A percentile compares a stretch with the other conserved stretches of the same genome.
Conservation (phyloP, 305 asterid species). For the Fraxinus albicans region DNA sequence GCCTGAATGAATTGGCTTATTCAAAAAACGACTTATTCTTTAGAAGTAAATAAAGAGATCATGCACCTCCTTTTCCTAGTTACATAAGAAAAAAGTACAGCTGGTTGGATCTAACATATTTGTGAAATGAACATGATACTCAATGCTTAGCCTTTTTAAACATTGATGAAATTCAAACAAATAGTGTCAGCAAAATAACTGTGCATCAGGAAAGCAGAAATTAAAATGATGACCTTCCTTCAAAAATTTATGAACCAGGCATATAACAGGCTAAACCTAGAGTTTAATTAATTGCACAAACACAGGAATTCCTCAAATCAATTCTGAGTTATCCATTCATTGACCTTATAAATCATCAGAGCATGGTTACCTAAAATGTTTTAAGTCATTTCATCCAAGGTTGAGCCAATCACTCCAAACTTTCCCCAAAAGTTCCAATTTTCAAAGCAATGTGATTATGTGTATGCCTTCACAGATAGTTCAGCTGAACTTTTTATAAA, state of each 20-base stretch:
- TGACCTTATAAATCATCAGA: not conserved
- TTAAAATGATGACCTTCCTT: not conserved
- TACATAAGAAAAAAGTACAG: not conserved
- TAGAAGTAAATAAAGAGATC: not conserved
- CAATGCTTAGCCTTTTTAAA: not conserved
- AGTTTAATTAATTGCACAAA: not conserved
- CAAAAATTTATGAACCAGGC: not conserved
- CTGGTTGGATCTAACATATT: not conserved
- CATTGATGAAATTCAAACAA: not conserved
- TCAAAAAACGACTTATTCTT: not conserved
- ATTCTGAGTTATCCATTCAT: not conserved
- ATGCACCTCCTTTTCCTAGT: not conserved
- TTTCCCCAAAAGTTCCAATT: not conserved
- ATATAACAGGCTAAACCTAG: not conserved
- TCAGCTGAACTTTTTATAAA: not conserved
- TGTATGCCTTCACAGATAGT: not conserved
- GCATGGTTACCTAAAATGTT: not conserved
- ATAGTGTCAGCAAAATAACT: not conserved
- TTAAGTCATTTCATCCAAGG: not conserved
- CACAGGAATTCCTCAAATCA: not conserved
- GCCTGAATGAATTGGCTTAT: not conserved
- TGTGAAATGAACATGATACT: not conserved
- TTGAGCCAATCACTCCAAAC: not conserved
- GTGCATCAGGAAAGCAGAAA: not conserved
- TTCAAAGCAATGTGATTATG: not conserved